phyloP scores from a whole-genome alignment of 768 basidiomycete species.

The Epithele typhae region DNA sequence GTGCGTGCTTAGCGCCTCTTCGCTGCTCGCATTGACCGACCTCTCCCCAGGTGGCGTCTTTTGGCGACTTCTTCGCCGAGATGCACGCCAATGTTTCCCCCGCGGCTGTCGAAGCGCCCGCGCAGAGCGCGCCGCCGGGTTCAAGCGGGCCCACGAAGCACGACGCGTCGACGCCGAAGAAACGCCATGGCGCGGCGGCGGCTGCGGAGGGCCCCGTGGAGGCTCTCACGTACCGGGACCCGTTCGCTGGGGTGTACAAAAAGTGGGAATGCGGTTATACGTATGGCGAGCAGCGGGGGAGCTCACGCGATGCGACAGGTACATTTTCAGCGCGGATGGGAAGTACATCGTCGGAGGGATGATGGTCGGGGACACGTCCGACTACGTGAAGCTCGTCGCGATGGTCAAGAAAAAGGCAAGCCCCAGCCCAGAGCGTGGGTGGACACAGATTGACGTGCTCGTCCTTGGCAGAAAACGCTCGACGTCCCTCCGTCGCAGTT shows the following conservation, averaged over 20 bases:
- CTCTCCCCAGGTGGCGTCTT: slow-evolving; percentile 48
- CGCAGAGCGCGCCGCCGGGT: not conserved
- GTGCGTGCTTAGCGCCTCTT: slow-evolving; percentile 25
- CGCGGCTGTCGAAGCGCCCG: too few relatives aligned
- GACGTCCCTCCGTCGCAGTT: slow-evolving; percentile 63
- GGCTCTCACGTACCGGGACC: slow-evolving; percentile 65
- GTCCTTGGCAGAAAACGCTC: slow-evolving; percentile 49
- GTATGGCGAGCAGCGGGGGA: too few relatives aligned
- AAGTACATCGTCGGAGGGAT: slow-evolving; percentile 71
- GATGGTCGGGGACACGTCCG: slow-evolving; percentile 72
- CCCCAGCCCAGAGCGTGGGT: not conserved
- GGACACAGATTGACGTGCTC: not conserved
- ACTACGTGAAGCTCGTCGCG: slow-evolving; percentile 66
- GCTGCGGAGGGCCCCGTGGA: slow-evolving; percentile 43
- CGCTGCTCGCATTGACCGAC: not conserved
- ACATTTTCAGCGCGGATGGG: slow-evolving; percentile 68
- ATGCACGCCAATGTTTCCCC: slow-evolving; percentile 21
- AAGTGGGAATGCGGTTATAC: too few relatives aligned
- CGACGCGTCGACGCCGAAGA: slow-evolving; percentile 21
- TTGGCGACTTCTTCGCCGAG: slow-evolving; percentile 72
- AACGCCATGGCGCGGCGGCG: slow-evolving; percentile 18
- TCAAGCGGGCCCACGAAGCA: not conserved
- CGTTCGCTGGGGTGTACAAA: slow-evolving; percentile 68
- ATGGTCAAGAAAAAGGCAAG: slow-evolving; percentile 64
- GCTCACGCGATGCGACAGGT: slow-evolving; percentile 37